These are phyloP conservation scores for Thuidium tamariscinum DNA, from an alignment of 225 moss, liverwort and hornwort species.

Conservation along the genomic window DNA sequence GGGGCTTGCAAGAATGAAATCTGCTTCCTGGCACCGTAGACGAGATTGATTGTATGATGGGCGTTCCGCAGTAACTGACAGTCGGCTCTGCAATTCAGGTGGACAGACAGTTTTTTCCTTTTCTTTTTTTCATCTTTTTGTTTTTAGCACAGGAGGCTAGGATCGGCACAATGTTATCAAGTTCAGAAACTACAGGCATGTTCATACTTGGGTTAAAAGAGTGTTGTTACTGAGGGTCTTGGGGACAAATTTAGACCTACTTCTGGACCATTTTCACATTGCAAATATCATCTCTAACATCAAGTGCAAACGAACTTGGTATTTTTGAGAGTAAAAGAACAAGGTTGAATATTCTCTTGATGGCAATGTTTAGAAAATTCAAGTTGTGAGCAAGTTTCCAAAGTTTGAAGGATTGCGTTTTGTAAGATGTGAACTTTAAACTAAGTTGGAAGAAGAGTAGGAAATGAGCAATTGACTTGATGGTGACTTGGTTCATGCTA, in stretches of 20 bases:
- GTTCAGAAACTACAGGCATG: no score
- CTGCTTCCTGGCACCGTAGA: background rate
- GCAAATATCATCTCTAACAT: no score
- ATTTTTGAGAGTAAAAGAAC: no score
- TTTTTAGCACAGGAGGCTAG: background rate
- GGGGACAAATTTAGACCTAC: no score
- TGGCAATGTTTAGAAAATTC: background rate
- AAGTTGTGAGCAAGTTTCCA: background rate
- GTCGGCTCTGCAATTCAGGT: background rate
- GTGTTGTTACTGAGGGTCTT: no score
- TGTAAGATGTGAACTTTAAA: background rate
- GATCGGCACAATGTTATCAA: no score
- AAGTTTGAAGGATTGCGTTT: background rate
- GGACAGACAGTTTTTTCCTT: background rate
- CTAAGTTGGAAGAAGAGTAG: background rate
- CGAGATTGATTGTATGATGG: background rate
- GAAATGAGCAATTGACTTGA: accelerated
- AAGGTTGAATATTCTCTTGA: accelerated
- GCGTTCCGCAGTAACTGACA: background rate
- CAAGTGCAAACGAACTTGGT: no score
- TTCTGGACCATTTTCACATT: no score
- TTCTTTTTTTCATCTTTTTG: background rate
- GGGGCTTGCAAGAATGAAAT: background rate
- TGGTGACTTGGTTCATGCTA: background rate
- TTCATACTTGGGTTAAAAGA: no score